Percentiles rank a stretch among this genome's conserved stretches.
Conservation (phyloP, 1,284 basidiomycete species). For the Marasmius fiardii region DNA sequence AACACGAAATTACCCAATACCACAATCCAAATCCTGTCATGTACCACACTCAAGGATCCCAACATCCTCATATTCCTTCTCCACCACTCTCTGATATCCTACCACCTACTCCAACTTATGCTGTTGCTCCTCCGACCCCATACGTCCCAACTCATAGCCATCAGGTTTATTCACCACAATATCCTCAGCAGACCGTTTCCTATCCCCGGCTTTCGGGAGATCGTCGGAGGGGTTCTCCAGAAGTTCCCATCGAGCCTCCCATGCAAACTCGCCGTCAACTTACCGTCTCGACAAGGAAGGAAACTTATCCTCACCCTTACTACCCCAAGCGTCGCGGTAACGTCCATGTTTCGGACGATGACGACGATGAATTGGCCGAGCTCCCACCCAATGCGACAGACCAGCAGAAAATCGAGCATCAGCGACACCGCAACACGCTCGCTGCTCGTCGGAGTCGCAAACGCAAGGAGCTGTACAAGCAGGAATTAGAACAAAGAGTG, state of each 20-base stretch:
- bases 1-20: neutral
- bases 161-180: too few relatives aligned
- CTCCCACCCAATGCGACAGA: slow-evolving; percentile 43
- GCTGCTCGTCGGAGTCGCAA: slow-evolving; percentile 77
- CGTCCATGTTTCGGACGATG: slow-evolving; percentile 16
- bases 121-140: too few relatives aligned
- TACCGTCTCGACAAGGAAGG: neutral
- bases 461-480: slow-evolving; percentile 71
- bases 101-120: too few relatives aligned
- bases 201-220: too few relatives aligned
- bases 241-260: neutral
- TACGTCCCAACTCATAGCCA: too few relatives aligned
- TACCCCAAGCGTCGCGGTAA: neutral
- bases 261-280: neutral
- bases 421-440: slow-evolving; percentile 78
- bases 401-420: slow-evolving; percentile 69
- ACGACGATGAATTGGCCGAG: slow-evolving; percentile 36
- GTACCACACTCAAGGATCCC: neutral
- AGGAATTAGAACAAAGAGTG: slow-evolving; percentile 46
- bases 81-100: too few relatives aligned
- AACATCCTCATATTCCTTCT: too few relatives aligned
- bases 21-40: neutral
- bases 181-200: too few relatives aligned
- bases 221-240: neutral
- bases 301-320: neutral